Percentiles rank a stretch among this genome's conserved stretches.
Conservation (phyloP, 2,329 filamentous ascomycete genomes). For the Fusarium paranaense region DNA sequence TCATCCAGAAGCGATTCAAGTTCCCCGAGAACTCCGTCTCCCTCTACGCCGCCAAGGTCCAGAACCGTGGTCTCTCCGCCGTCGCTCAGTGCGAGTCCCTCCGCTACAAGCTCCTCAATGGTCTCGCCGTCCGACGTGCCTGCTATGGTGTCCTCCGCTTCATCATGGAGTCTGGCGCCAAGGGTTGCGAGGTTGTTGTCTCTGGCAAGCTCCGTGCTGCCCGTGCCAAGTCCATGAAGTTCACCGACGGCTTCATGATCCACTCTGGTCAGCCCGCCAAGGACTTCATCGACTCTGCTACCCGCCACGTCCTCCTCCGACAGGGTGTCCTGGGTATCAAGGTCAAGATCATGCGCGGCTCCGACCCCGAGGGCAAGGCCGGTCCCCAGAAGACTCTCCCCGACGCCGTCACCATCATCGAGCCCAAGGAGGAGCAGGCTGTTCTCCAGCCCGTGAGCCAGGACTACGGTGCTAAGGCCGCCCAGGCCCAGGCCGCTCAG, state of each 20-base stretch:
- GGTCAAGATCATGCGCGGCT: slow-evolving; percentile 99
- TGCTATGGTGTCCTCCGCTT: slow-evolving; percentile 99
- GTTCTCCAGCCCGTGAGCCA: slow-evolving; percentile 96
- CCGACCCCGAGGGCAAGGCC: slow-evolving; percentile 98
- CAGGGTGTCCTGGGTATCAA: slow-evolving; percentile 99
- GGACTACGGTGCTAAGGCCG: slow-evolving; percentile 97
- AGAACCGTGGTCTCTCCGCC: slow-evolving; percentile 99
- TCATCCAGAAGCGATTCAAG: slow-evolving; percentile 99
- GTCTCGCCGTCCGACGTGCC: slow-evolving; percentile 96
- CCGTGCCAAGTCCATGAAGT: slow-evolving; percentile 99
- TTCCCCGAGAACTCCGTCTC: slow-evolving; percentile 99
- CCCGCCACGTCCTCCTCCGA: slow-evolving; percentile 98
- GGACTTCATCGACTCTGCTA: slow-evolving; percentile 99
- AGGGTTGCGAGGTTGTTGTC: slow-evolving; percentile 99
- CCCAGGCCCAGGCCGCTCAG: slow-evolving; percentile 73
- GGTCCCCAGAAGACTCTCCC: slow-evolving; percentile 97
- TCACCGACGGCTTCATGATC: slow-evolving; percentile 99
- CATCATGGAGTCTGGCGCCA: slow-evolving; percentile 99
- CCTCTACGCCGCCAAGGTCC: slow-evolving; percentile 99
- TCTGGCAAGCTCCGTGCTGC: slow-evolving; percentile 99
- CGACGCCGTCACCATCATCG: slow-evolving; percentile 99
- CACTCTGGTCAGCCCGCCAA: slow-evolving; percentile 99
- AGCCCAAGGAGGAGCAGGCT: slow-evolving; percentile 99
- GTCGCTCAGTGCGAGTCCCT: slow-evolving; percentile 99
- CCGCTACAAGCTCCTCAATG: slow-evolving; percentile 99